Evolutionary conservation across 208 protist species (phyloP).

Genomic region (Trypanosoma congolense): DNA sequence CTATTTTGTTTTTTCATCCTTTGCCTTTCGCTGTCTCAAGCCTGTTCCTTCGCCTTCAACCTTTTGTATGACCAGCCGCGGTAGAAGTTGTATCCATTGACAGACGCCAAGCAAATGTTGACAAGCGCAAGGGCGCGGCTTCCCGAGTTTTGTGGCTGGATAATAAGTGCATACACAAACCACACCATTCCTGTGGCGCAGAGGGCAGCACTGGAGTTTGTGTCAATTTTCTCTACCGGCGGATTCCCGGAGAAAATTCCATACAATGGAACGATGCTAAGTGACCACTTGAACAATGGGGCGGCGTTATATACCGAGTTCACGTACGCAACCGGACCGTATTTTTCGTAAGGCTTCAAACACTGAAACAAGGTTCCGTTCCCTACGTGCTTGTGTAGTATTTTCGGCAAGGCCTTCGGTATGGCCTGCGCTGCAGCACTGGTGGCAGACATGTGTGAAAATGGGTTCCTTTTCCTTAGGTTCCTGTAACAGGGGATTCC

Average conservation of each 20-base stretch:
- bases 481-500: too few relatives aligned
- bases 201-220: conserved; percentile 84
- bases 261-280: conserved; percentile 83
- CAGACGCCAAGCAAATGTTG: conserved; percentile 74
- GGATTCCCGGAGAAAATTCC: conserved; percentile 75
- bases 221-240: conserved; percentile 82
- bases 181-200: conserved; percentile 72
- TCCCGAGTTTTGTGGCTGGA: conserved; percentile 85
- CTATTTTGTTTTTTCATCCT: conserved; percentile 22
- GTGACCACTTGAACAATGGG: conserved; percentile 84
- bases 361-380: conserved; percentile 65
- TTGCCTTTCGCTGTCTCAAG: conserved; percentile 3
- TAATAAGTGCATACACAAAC: conserved; percentile 84
- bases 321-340: conserved; percentile 58
- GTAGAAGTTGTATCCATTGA: conserved; percentile 87
- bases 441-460: conserved; percentile 34
- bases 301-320: conserved; percentile 86
- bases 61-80: conserved; percentile 49
- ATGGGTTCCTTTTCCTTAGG: background rate
- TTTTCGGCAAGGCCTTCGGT: conserved; percentile 71
- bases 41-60: conserved; percentile 1
- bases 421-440: conserved; percentile 48
- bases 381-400: conserved; percentile 74
- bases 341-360: conserved; percentile 73
- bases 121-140: conserved; percentile 77